phyloP scores from a whole-genome alignment of 257 asterid species.

The Penstemon barbatus region DNA sequence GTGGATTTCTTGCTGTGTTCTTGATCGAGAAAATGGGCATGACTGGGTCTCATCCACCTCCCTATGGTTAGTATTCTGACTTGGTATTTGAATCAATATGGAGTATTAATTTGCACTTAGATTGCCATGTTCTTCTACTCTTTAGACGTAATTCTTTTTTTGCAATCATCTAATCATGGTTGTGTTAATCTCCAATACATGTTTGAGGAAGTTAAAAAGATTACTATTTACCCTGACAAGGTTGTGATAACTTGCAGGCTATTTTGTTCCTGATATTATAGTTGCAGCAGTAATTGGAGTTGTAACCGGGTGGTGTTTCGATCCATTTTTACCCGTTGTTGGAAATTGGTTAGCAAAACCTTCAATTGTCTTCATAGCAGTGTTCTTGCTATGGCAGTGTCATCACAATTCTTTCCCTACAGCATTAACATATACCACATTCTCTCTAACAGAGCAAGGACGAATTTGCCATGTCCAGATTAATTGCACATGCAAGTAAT shows the following conservation, averaged over 20 bases:
- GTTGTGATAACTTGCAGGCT: slow-evolving; percentile 57
- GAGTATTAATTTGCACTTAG: slow-evolving; percentile 50
- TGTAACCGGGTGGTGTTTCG: slow-evolving; percentile 88
- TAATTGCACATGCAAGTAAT: too few species aligned
- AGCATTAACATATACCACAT: too few species aligned
- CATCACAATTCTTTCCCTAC: slow-evolving; percentile 94
- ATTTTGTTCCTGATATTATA: slow-evolving; percentile 75
- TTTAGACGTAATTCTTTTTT: background rate
- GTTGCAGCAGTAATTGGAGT: slow-evolving; percentile 82
- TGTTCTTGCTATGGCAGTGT: slow-evolving; percentile 73
- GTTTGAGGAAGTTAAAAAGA: slow-evolving; percentile 15
- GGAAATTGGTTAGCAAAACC: slow-evolving; percentile 75
- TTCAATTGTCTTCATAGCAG: slow-evolving; percentile 67
- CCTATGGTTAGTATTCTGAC: slow-evolving; percentile 67
- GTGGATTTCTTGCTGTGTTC: slow-evolving; percentile 80
- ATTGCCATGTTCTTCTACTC: background rate
- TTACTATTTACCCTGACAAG: slow-evolving; percentile 23
- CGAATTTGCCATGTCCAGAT: too few species aligned
- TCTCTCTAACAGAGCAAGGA: too few species aligned
- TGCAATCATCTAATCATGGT: slow-evolving; percentile 25
- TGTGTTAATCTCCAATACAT: background rate
- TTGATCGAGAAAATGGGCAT: slow-evolving; percentile 98
- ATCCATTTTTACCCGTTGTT: slow-evolving; percentile 85
- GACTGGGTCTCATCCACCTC: slow-evolving; percentile 92
- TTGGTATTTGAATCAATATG: slow-evolving; percentile 19